phyloP scores from a whole-genome alignment of 257 asterid species.

The Plectranthus barbatus region DNA sequence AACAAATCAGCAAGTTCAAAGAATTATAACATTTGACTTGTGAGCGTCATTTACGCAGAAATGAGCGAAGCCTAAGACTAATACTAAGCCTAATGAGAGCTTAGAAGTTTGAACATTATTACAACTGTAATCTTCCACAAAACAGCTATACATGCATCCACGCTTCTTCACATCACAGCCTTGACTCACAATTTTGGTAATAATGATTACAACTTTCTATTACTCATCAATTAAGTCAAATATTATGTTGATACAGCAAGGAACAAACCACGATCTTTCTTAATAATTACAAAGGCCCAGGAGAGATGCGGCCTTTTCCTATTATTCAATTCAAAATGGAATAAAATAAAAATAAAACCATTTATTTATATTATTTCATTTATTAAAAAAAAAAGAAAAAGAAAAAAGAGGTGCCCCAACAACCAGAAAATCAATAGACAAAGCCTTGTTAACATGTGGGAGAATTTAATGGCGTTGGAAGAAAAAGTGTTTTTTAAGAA shows the following conservation, averaged over 20 bases:
- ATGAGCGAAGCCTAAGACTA: not conserved
- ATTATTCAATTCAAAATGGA: not conserved
- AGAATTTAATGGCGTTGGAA: slow-evolving; percentile 10
- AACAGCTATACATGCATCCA: slow-evolving; percentile 43
- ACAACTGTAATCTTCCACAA: slow-evolving; percentile 21
- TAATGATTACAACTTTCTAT: not conserved
- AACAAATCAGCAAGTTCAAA: slow-evolving; percentile 6
- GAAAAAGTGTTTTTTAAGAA: not conserved
- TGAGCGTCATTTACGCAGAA: not conserved
- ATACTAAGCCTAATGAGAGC: slow-evolving; percentile 1
- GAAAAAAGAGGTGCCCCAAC: slow-evolving; percentile 16
- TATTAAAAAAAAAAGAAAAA: too few species aligned
- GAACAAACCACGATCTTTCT: slow-evolving; percentile 4
- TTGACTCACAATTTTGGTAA: not conserved
- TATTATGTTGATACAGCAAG: not conserved
- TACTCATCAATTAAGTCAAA: not conserved
- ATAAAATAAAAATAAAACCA: not conserved
- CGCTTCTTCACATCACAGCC: slow-evolving; percentile 34
- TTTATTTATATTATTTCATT: not conserved
- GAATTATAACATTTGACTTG: not conserved
- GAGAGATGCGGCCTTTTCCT: not conserved
- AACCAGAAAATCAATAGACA: slow-evolving; percentile 11
- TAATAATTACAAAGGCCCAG: not conserved
- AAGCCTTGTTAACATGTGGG: slow-evolving; percentile 16
- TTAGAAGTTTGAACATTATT: slow-evolving; percentile 10